Conservation (phyloP, 345 rosid genomes). For the Pistacia integerrima region DNA sequence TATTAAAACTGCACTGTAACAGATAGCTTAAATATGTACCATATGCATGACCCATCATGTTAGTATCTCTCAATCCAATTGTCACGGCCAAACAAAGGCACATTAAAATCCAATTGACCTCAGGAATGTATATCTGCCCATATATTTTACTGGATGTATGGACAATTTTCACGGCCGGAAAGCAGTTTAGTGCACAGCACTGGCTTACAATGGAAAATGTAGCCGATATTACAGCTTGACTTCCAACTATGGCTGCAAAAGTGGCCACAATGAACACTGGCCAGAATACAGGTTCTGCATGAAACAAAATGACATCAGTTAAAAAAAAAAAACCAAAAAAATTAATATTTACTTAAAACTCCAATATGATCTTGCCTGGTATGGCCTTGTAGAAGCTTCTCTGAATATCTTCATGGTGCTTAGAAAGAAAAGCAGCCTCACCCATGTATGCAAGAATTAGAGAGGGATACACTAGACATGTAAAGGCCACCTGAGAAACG, state of each 20-base stretch:
- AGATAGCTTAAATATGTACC: slow-evolving; percentile 40
- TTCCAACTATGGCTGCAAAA: slow-evolving; percentile 80
- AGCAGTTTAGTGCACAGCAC: slow-evolving; percentile 80
- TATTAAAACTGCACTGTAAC: slow-evolving; percentile 14
- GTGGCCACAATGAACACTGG: slow-evolving; percentile 84
- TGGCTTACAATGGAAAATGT: slow-evolving; percentile 92
- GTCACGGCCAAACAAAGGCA: slow-evolving; percentile 73
- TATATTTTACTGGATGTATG: slow-evolving; percentile 79
- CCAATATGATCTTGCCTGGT: slow-evolving; percentile 59
- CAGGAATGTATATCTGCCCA: slow-evolving; percentile 87
- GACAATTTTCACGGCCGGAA: slow-evolving; percentile 79
- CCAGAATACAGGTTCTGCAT: slow-evolving; percentile 83
- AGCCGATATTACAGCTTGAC: slow-evolving; percentile 89
- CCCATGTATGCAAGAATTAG: slow-evolving; percentile 93
- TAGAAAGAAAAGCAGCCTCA: slow-evolving; percentile 84
- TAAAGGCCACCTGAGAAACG: slow-evolving; percentile 63
- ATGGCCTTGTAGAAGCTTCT: slow-evolving; percentile 87
- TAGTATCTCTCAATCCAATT: slow-evolving; percentile 68
- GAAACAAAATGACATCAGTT: slow-evolving; percentile 19
- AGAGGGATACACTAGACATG: slow-evolving; percentile 75
- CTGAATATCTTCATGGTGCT: slow-evolving; percentile 66
- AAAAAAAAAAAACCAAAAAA: slow-evolving; percentile 7
- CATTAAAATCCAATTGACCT: slow-evolving; percentile 91
- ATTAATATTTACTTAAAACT: not conserved
- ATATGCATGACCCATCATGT: slow-evolving; percentile 80